A percentile compares a stretch with the other conserved stretches of the same genome.
Conservation (phyloP, 768 basidiomycete genomes). For the Naganishia friedmannii region DNA sequence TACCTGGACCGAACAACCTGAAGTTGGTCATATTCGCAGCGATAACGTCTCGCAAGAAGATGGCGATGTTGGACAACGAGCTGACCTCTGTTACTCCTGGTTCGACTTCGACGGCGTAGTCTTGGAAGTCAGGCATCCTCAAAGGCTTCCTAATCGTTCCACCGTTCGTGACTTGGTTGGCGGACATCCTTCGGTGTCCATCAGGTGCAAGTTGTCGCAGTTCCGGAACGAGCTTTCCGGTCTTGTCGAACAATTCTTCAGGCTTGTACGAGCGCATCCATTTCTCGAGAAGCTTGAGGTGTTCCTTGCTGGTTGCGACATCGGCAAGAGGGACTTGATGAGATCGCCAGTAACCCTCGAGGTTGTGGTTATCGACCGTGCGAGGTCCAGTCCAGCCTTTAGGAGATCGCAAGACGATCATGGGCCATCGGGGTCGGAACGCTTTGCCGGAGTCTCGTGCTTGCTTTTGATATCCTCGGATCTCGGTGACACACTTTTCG, state of each 20-base stretch:
- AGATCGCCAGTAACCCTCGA: conserved; percentile 77
- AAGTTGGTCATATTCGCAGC: conserved; percentile 38
- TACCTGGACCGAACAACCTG: conserved; percentile 42
- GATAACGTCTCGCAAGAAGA: conserved; percentile 41
- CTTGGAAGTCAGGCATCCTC: conserved; percentile 37
- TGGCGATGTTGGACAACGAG: conserved; percentile 41
- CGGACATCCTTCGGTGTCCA: conserved; percentile 41
- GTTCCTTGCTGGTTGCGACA: conserved; percentile 64
- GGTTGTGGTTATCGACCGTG: conserved; percentile 63
- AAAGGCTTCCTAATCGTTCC: conserved; percentile 37
- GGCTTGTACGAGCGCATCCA: conserved; percentile 76
- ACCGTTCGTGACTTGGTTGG: conserved; percentile 45
- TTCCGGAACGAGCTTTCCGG: conserved; percentile 60
- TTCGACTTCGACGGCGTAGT: conserved; percentile 40
- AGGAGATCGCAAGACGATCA: conserved; percentile 47
- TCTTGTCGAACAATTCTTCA: conserved; percentile 62
- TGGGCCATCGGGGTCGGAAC: conserved; percentile 50
- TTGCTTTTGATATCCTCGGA: conserved; percentile 42
- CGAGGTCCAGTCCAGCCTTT: conserved; percentile 68
- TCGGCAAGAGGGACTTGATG: conserved; percentile 86
- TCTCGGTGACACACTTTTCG: conserved; percentile 41
- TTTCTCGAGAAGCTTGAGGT: conserved; percentile 62
- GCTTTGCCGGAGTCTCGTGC: conserved; percentile 41
- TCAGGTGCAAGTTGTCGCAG: conserved; percentile 64
- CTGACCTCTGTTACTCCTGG: conserved; percentile 37